phyloP scores from a whole-genome alignment of 1,284 basidiomycete species.

The Apiotrichum sp. region DNA sequence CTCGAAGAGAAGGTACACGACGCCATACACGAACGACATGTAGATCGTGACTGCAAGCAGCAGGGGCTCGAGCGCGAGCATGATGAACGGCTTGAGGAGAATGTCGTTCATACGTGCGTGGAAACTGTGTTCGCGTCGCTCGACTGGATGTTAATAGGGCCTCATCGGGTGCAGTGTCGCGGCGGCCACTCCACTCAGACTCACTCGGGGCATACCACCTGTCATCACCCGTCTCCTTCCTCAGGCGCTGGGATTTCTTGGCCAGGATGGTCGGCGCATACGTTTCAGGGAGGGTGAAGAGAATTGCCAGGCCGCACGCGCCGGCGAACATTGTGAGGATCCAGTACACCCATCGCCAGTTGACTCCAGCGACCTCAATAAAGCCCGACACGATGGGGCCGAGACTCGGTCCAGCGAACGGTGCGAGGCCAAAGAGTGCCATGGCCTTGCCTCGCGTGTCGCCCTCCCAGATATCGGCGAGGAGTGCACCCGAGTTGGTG shows the following conservation, averaged over 20 bases:
- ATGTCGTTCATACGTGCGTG: conserved; percentile 49
- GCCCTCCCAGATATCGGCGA: conserved; percentile 62
- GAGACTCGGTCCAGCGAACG: conserved; percentile 58
- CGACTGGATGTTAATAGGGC: conserved; percentile 5
- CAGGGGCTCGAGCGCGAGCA: conserved; percentile 71
- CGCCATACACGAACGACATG: conserved; percentile 50
- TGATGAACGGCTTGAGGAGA: conserved; percentile 58
- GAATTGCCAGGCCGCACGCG: conserved; percentile 44
- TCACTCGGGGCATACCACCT: conserved; percentile 54
- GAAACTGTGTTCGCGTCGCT: conserved; percentile 16
- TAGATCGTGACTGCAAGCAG: conserved; percentile 64
- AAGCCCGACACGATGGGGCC: conserved; percentile 63
- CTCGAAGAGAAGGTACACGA: conserved; percentile 43
- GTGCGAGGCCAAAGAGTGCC: conserved; percentile 63
- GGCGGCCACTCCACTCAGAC: conserved; percentile 4
- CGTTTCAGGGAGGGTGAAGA: conserved; percentile 72
- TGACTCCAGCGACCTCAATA: conserved; percentile 50
- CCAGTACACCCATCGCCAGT: conserved; percentile 59
- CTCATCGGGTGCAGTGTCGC: no score
- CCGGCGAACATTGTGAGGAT: conserved; percentile 59
- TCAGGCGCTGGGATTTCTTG: conserved; percentile 50
- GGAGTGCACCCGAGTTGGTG: conserved; percentile 51
- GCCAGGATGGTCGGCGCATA: conserved; percentile 54
- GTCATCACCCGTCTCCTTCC: conserved; percentile 60
- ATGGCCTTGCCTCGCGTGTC: conserved; percentile 63